Conservation (phyloP, 2,329 filamentous ascomycete genomes). For the Fusarium odoratissimum region DNA sequence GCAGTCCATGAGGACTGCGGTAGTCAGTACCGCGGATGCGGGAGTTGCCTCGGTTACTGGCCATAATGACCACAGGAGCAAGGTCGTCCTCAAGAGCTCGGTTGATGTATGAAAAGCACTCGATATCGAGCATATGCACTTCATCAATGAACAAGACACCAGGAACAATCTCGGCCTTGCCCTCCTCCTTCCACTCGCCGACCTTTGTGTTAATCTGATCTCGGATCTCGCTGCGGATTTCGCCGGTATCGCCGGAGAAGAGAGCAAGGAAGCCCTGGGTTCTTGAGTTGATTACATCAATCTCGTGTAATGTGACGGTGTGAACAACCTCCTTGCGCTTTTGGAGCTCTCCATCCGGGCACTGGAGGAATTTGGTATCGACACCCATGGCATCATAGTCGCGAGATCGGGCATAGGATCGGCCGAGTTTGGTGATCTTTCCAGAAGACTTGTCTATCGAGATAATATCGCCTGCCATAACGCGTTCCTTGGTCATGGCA, state of each 20-base stretch:
- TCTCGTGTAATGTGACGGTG: conserved; percentile 96
- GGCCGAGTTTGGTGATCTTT: conserved; percentile 96
- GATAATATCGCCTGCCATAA: conserved; percentile 98
- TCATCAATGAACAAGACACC: conserved; percentile 98
- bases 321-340: conserved; percentile 97
- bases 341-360: conserved; percentile 96
- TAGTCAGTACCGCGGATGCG: conserved; percentile 95
- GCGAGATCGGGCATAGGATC: conserved; percentile 92
- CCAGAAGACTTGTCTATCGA: conserved; percentile 98
- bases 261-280: conserved; percentile 98
- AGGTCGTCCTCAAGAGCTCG: conserved; percentile 94
- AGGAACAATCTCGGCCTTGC: conserved; percentile 97
- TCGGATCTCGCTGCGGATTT: conserved; percentile 95
- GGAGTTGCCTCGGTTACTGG: conserved; percentile 92
- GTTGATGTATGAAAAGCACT: conserved; percentile 99
- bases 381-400: conserved; percentile 99
- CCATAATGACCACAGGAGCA: conserved; percentile 98
- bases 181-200: conserved; percentile 98
- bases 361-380: conserved; percentile 98
- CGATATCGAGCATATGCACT: conserved; percentile 99
- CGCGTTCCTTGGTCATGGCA: conserved; percentile 98
- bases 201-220: conserved; percentile 99
- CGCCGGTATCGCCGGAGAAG: conserved; percentile 97
- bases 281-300: conserved; percentile 98
- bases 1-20: conserved; percentile 90